These are phyloP conservation scores for Somion occarium DNA, from an alignment of 1,284 basidiomycete genomes.

Conservation along the genomic window DNA sequence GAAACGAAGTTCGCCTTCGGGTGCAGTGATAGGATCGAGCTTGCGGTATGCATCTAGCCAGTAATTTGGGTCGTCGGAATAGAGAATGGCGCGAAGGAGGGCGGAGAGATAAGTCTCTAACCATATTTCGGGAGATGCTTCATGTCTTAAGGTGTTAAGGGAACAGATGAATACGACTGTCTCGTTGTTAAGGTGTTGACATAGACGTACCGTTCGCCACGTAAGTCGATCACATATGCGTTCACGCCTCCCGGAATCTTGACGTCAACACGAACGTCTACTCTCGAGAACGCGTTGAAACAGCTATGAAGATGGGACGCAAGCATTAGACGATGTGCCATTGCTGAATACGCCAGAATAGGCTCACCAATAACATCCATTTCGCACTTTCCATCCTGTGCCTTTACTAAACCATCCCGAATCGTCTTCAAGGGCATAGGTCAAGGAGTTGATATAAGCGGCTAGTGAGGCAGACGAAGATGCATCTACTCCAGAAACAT, in stretches of 20 bases:
- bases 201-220: constrained; percentile 81
- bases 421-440: constrained; percentile 90
- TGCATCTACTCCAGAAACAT: constrained; percentile 94
- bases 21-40: constrained; percentile 89
- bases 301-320: constrained; percentile 53
- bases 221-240: constrained; percentile 90
- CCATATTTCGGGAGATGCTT: constrained; percentile 92
- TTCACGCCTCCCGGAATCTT: constrained; percentile 97
- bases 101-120: constrained; percentile 97
- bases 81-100: constrained; percentile 85
- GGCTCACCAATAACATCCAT: constrained; percentile 89
- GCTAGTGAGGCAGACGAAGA: constrained; percentile 96
- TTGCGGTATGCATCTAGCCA: constrained; percentile 92
- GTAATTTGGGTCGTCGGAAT: constrained; percentile 94
- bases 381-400: constrained; percentile 87
- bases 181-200: background rate
- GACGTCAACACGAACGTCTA: constrained; percentile 96
- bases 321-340: background rate
- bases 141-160: constrained; percentile 55
- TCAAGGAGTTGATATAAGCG: constrained; percentile 96
- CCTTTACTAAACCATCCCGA: constrained; percentile 91
- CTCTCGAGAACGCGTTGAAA: constrained; percentile 97
- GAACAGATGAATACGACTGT: background rate
- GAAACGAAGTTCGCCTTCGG: constrained; percentile 88
- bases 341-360: background rate